Evolutionary conservation across 257 asterid species (phyloP), one percentile per base, ranked within the genome.

Genomic region (Datura wrightii): DNA sequence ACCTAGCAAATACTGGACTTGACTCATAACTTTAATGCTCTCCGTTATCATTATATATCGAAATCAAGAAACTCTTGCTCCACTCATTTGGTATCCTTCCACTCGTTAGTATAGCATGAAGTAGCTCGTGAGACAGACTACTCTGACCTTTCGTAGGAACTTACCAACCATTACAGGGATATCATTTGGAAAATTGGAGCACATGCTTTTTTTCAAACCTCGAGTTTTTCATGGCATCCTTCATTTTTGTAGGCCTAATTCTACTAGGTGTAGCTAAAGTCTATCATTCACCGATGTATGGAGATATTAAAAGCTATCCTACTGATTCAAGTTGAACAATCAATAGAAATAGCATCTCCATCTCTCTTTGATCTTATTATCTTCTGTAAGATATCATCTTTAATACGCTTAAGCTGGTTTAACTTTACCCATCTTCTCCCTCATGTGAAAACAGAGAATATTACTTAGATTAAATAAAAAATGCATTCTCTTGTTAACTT

Each of bases 291-390:
- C 18, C 24, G 41, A 62, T 62, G 10, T 31, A 11, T 62, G 70
- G 42, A 62, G 41, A 24, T 31, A 8, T 62, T 62, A 24, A 31
- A 62, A 24, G 70, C 42, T 62, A 62, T 62, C 41, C 70, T 62
- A 62, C 70, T 62, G 70, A 62, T 24, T 62, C 70, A 62, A 62
- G 70, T 24, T 62, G 70, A 31, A 62, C 70, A 31, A 62, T 62
- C 70, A 62, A 62, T 62, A 62, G 5, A 62, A 24, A 62, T 24
- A 63, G 42, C 70, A 63, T 63, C 70, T 63, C 70, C 42, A 10
- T 31, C 70, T 63, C 70, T 34, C 70, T 63, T 63, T 63, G 70
- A 63, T 31, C 18, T 63, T 6, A 10, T 31, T 63, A 63, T 31
- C 41, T 62, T 41, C 41, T 31, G 42, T 31, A 63, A 5, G 24